These are phyloP conservation scores for Claviceps sp. DNA, from an alignment of 2,329 filamentous ascomycete species.

Conservation along the genomic window DNA sequence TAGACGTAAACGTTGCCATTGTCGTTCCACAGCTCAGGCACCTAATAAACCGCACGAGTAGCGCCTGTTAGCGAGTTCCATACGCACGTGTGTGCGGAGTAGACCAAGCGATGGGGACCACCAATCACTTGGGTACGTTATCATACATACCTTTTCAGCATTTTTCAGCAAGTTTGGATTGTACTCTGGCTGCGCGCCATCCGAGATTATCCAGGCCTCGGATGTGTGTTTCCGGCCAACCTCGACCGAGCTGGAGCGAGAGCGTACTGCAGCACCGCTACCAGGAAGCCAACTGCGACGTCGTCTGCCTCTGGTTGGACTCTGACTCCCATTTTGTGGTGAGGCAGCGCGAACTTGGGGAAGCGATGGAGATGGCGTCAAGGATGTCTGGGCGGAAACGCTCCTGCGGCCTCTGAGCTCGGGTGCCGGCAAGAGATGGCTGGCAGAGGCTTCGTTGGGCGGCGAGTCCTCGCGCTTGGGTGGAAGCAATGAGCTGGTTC, in stretches of 20 bases:
- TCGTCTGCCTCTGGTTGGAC: conserved; percentile 31
- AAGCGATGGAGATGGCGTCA: conserved; percentile 4
- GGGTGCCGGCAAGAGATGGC: conserved; percentile 4
- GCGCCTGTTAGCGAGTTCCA: no score
- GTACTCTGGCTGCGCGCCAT: conserved; percentile 41
- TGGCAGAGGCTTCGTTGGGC: not conserved
- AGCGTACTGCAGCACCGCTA: conserved; percentile 26
- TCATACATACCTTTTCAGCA: conserved; percentile 36
- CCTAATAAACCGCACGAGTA: conserved; percentile 29
- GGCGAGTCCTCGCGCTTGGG: conserved; percentile 11
- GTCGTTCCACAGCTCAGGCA: conserved; percentile 55
- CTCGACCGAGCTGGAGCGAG: conserved; percentile 35
- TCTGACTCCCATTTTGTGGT: conserved; percentile 25
- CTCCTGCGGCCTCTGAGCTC: conserved; percentile 30
- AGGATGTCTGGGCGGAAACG: conserved; percentile 31
- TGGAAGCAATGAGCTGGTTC: conserved; percentile 22
- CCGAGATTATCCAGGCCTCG: conserved; percentile 42
- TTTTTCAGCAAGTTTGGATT: conserved; percentile 37
- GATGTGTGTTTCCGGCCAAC: conserved; percentile 11
- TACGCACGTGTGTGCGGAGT: no score
- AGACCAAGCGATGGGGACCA: not conserved
- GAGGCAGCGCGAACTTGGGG: conserved; percentile 15
- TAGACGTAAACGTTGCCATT: conserved; percentile 43
- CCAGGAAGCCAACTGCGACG: conserved; percentile 42
- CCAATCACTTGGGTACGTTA: no score